Evolutionary conservation across 2,329 filamentous ascomycete species (phyloP).

Genomic region (Fusarium sp.): DNA sequence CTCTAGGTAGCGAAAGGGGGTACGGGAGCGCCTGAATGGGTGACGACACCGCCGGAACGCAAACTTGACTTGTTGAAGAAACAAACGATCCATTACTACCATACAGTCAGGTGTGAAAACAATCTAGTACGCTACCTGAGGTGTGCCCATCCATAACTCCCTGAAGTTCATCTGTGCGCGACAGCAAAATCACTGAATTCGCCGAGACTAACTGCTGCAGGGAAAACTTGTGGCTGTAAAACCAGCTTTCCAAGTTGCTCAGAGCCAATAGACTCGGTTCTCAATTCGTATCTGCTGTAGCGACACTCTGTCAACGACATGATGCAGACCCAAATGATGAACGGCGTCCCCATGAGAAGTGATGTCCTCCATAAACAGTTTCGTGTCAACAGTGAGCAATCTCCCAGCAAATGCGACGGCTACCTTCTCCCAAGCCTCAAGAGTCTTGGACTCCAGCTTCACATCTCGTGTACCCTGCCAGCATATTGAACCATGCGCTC

Average conservation of each 20-base stretch:
- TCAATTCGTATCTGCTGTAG: constrained; percentile 22
- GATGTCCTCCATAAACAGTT: neutral
- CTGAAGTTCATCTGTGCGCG: too few relatives aligned
- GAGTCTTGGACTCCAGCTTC: neutral
- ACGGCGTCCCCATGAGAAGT: constrained; percentile 29
- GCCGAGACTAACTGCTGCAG: too few relatives aligned
- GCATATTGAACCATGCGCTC: neutral
- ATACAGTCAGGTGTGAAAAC: too few relatives aligned
- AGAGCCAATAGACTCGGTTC: neutral
- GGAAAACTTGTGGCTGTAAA: too few relatives aligned
- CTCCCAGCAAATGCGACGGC: neutral
- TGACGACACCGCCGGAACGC: too few relatives aligned
- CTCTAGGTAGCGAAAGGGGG: too few relatives aligned
- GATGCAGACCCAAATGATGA: constrained; percentile 1
- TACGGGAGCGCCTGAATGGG: too few relatives aligned
- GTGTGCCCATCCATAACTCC: too few relatives aligned
- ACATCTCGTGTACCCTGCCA: constrained; percentile 18
- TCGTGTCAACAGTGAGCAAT: neutral
- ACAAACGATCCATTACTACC: too few relatives aligned
- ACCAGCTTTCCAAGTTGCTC: neutral
- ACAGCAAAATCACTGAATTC: too few relatives aligned
- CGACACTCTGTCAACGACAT: constrained; percentile 8
- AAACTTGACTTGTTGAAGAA: too few relatives aligned
- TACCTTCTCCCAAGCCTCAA: neutral
- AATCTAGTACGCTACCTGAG: too few relatives aligned